phyloP scores from a whole-genome alignment of 495 filamentous ascomycete genomes.

The Penicillium nucicola region DNA sequence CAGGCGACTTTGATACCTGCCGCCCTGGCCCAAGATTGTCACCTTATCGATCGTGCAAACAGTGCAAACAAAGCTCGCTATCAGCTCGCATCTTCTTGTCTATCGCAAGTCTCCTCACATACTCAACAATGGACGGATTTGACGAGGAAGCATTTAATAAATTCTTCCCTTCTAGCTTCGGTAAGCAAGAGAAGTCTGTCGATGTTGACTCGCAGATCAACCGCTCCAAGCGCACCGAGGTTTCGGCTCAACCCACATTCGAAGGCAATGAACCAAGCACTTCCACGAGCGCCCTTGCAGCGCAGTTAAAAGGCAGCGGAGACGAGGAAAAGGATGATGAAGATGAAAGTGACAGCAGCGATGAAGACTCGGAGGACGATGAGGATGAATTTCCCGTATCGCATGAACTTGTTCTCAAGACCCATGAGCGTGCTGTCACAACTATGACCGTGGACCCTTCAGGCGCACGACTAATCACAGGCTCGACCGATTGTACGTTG shows the following conservation, averaged over 20 bases:
- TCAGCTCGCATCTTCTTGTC: conserved; percentile 20
- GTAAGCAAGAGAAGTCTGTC: conserved; percentile 70
- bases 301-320: conserved; percentile 17
- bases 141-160: conserved; percentile 81
- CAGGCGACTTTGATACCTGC: neutral
- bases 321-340: conserved; percentile 36
- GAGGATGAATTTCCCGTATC: conserved; percentile 91
- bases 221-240: conserved; percentile 60
- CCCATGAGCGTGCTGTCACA: conserved; percentile 87
- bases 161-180: conserved; percentile 82
- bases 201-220: conserved; percentile 79
- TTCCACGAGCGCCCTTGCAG: conserved; percentile 6
- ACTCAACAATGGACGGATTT: conserved; percentile 54
- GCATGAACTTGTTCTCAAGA: conserved; percentile 87
- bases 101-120: conserved; percentile 6
- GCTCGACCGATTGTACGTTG: conserved; percentile 83
- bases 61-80: conserved; percentile 31
- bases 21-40: neutral
- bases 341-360: conserved; percentile 46
- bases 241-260: conserved; percentile 24
- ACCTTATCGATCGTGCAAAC: conserved; percentile 29
- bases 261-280: conserved; percentile 21
- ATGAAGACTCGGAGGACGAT: conserved; percentile 57
- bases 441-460: conserved; percentile 79
- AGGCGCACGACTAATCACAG: conserved; percentile 79